A percentile compares a stretch with the other conserved stretches of the same genome.
Conservation (phyloP, 495 filamentous ascomycete genomes). For the Ramalina peruviana region DNA sequence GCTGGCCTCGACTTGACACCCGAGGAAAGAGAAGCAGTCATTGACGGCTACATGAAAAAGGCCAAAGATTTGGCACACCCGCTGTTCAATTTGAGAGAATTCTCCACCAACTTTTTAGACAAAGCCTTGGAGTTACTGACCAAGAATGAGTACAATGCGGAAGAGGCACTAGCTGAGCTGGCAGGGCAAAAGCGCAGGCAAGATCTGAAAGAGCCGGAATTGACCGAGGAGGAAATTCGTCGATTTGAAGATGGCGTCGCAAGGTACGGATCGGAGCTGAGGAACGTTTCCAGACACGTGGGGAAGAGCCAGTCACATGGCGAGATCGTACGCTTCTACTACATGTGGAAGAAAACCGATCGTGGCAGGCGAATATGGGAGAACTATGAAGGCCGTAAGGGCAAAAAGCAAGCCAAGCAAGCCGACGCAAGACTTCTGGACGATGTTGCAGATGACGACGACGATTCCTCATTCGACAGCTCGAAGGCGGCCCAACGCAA, state of each 20-base stretch:
- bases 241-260: slow-evolving; percentile 85
- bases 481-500: slow-evolving; percentile 70
- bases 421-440: slow-evolving; percentile 58
- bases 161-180: slow-evolving; percentile 61
- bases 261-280: slow-evolving; percentile 83
- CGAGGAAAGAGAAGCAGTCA: slow-evolving; percentile 33
- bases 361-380: slow-evolving; percentile 81
- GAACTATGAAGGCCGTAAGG: slow-evolving; percentile 68
- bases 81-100: slow-evolving; percentile 48
- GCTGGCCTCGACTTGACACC: slow-evolving; percentile 24
- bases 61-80: slow-evolving; percentile 44
- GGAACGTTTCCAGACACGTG: slow-evolving; percentile 70
- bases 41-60: slow-evolving; percentile 62
- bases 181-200: slow-evolving; percentile 50
- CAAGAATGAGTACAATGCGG: slow-evolving; percentile 51
- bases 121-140: slow-evolving; percentile 67
- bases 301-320: slow-evolving; percentile 58
- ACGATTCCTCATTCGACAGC: slow-evolving; percentile 93
- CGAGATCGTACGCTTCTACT: slow-evolving; percentile 83
- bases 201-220: slow-evolving; percentile 73
- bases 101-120: slow-evolving; percentile 77
- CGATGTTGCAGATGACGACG: slow-evolving; percentile 81
- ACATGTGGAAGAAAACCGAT: slow-evolving; percentile 94
- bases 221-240: slow-evolving; percentile 65
- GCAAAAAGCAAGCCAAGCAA: slow-evolving; percentile 66